phyloP scores from a whole-genome alignment of 1,284 basidiomycete species.

The Microbotryum intermedium region DNA sequence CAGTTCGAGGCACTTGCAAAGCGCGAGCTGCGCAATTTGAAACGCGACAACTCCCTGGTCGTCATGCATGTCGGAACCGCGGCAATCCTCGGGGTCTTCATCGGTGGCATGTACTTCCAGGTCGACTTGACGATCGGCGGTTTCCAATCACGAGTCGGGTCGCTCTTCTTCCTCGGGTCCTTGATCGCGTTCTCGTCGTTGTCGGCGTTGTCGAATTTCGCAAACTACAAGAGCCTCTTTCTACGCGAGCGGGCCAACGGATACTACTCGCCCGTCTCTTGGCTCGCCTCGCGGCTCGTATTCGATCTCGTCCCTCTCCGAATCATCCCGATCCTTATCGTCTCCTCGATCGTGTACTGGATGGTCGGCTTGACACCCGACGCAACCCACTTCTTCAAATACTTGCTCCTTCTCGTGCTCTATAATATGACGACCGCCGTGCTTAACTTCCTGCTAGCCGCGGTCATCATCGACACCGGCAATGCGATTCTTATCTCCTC shows the following conservation, averaged over 20 bases:
- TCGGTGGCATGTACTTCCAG: conserved; percentile 72
- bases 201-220: conserved; percentile 75
- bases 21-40: conserved; percentile 71
- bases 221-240: conserved; percentile 71
- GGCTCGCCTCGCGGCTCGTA: conserved; percentile 71
- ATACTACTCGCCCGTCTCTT: conserved; percentile 60
- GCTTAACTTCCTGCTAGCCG: conserved; percentile 78
- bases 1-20: conserved; percentile 69
- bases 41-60: conserved; percentile 70
- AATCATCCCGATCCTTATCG: conserved; percentile 71
- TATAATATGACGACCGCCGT: conserved; percentile 74
- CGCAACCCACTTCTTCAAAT: conserved; percentile 69
- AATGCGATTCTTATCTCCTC: conserved; percentile 67
- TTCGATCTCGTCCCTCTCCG: conserved; percentile 79
- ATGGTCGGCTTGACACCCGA: conserved; percentile 74
- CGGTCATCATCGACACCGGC: conserved; percentile 69
- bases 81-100: conserved; percentile 56
- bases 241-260: conserved; percentile 62
- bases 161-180: conserved; percentile 74
- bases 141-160: conserved; percentile 84
- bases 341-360: conserved; percentile 49
- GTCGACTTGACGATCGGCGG: conserved; percentile 72
- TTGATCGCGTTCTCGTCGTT: conserved; percentile 78
- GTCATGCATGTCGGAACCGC: conserved; percentile 60
- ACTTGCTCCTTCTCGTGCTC: conserved; percentile 62